Evolutionary conservation across 768 basidiomycete species (phyloP).

Genomic region (Amanita rubescens): DNA sequence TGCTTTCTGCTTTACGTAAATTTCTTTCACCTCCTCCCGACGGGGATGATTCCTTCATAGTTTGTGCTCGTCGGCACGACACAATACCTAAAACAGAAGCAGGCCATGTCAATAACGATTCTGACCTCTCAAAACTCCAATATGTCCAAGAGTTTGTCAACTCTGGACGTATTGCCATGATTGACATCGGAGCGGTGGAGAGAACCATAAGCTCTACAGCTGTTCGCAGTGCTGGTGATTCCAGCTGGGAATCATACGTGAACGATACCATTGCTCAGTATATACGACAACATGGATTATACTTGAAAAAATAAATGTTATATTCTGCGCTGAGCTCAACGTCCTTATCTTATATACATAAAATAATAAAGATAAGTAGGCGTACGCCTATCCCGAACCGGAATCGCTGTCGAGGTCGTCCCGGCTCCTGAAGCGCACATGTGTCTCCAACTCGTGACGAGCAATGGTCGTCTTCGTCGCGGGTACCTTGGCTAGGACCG

Average conservation of each 20-base stretch:
- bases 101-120: conserved; percentile 4
- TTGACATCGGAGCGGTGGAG: conserved; percentile 52
- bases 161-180: conserved; percentile 44
- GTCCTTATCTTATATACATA: too few relatives aligned
- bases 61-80: conserved; percentile 52
- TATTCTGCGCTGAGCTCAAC: too few relatives aligned
- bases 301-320: background rate
- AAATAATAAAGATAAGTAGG: too few relatives aligned
- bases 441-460: background rate
- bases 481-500: background rate
- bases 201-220: conserved; percentile 63
- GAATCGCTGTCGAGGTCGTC: background rate
- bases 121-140: conserved; percentile 15
- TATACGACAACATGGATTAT: conserved; percentile 2
- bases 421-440: conserved; percentile 6
- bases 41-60: conserved; percentile 52
- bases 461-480: conserved; percentile 1
- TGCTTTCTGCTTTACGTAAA: conserved; percentile 45
- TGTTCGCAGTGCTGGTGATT: conserved; percentile 37
- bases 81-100: background rate
- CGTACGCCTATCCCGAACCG: background rate
- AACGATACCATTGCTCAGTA: conserved; percentile 6
- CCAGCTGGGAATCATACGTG: background rate
- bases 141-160: conserved; percentile 44
- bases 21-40: conserved; percentile 46